Base-by-base conservation (phyloP, 768 basidiomycete genomes). In the Rhizopogon vesiculosus region DNA sequence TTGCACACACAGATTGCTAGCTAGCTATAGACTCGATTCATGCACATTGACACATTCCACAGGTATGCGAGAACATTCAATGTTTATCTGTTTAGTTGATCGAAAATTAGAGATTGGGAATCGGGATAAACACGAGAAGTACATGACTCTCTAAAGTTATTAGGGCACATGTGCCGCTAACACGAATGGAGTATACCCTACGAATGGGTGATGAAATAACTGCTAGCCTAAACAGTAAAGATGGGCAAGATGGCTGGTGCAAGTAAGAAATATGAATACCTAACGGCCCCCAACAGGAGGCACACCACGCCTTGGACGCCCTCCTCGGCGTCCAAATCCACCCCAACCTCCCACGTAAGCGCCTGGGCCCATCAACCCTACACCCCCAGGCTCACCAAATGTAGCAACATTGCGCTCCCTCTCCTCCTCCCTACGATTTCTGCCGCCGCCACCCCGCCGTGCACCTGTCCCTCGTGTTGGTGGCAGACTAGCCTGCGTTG, bases 341-440 rank as follows among this genome's bases (percentile, higher is more conserved):
- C 87, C 86, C 85, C 87, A 89, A 16, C 85, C 87, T 46, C 83
- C 80, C n/a, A 88, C 85, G 69, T 89, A 89, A 10, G 84, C 85
- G 40, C 87, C 87, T 28, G 88, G 88, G 0, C 89, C 89, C 76
- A 90, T 78, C 50, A 89, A 66, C 6, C 89, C 88, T 16, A 88
- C 81, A 46, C 87, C 87, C 10, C 89, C 89, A 7, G 90, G 84
- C 66, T 93, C 91, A 3, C 91, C 91, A 76, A 93, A 93, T 7
- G 91, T 93, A 31, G 87, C 87, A 8, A 93, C 83, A 62, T 93
- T 93, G 69, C 81, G 83, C 69, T 91, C 89, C 57, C 91, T 72
- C 66, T 93, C 91, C 62, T 92, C 91, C 61, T 93, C 90, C 43
- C 91, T 72, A 61, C 90, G 77, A 61, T 83, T 89, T 51, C 86